Evolutionary conservation across 1,284 basidiomycete species (phyloP).

Genomic region (Hortiboletus rubellus): DNA sequence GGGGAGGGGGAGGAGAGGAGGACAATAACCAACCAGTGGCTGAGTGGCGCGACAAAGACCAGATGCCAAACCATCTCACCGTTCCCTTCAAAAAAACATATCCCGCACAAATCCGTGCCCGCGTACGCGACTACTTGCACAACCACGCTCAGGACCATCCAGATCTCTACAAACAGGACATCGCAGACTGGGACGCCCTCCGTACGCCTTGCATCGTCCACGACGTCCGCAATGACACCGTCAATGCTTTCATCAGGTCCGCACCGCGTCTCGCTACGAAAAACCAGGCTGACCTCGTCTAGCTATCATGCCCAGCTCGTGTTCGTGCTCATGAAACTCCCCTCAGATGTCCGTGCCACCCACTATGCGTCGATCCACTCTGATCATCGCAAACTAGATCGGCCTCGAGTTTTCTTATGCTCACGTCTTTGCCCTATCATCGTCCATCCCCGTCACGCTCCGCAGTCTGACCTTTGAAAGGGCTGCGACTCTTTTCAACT

Average conservation of each 20-base stretch:
- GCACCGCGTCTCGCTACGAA: neutral
- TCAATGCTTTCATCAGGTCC: constrained; percentile 48
- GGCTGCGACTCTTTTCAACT: constrained; percentile 77
- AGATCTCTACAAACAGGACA: constrained; percentile 84
- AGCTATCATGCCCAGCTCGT: constrained; percentile 91
- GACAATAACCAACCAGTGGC: constrained; percentile 16
- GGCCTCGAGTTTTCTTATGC: constrained; percentile 75
- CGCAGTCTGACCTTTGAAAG: constrained; percentile 81
- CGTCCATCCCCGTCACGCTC: constrained; percentile 60
- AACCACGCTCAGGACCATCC: constrained; percentile 79
- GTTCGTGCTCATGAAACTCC: constrained; percentile 74
- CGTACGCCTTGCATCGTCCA: constrained; percentile 62
- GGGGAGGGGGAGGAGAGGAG: constrained; percentile 18
- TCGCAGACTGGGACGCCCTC: constrained; percentile 68
- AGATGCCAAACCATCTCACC: constrained; percentile 77
- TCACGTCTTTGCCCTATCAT: constrained; percentile 57
- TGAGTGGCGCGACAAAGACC: constrained; percentile 15
- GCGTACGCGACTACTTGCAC: constrained; percentile 71
- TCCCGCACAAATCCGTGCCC: constrained; percentile 55
- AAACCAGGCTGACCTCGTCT: constrained; percentile 21
- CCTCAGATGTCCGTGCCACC: constrained; percentile 54
- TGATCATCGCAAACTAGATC: constrained; percentile 54
- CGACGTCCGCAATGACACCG: constrained; percentile 58
- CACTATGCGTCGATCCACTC: neutral
- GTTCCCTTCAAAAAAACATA: constrained; percentile 79